phyloP scores from a whole-genome alignment of 768 basidiomycete species.

The Rubroboletus satanas region DNA sequence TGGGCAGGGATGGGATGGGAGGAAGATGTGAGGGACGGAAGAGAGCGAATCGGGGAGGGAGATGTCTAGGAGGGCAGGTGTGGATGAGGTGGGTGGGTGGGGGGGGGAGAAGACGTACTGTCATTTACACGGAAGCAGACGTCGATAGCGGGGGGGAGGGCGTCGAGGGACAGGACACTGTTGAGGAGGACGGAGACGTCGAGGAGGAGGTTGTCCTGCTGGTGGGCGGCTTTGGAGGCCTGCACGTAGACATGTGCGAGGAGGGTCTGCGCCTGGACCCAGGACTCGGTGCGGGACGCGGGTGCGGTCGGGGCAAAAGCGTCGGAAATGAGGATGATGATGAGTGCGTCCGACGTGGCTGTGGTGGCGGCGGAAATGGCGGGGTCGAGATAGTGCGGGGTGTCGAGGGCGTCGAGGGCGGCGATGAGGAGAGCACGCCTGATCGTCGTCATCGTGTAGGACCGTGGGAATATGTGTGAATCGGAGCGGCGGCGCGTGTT shows the following conservation, averaged over 20 bases:
- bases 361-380: constrained; percentile 47
- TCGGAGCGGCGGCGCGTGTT: background rate
- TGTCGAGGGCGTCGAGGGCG: constrained; percentile 45
- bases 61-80: constrained; percentile 17
- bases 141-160: constrained; percentile 36
- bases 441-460: background rate
- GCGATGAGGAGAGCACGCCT: constrained; percentile 46
- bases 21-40: constrained; percentile 31
- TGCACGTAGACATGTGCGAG: constrained; percentile 84
- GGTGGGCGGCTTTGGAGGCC: constrained; percentile 72
- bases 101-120: constrained; percentile 32
- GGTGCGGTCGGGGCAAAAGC: constrained; percentile 42
- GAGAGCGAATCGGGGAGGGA: constrained; percentile 43
- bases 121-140: constrained; percentile 43
- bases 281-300: constrained; percentile 46
- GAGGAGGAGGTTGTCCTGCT: constrained; percentile 65
- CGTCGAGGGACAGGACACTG: constrained; percentile 45
- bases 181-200: constrained; percentile 74
- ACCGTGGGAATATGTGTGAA: constrained; percentile 15
- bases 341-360: constrained; percentile 46
- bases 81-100: constrained; percentile 4
- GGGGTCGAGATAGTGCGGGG: constrained; percentile 54
- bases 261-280: constrained; percentile 68
- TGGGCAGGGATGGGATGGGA: constrained; percentile 8
- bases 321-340: constrained; percentile 62